Percentiles rank a stretch among this genome's conserved stretches.
phyloP scores from a whole-genome alignment of 495 filamentous ascomycete species.

The Tuber indicum region DNA sequence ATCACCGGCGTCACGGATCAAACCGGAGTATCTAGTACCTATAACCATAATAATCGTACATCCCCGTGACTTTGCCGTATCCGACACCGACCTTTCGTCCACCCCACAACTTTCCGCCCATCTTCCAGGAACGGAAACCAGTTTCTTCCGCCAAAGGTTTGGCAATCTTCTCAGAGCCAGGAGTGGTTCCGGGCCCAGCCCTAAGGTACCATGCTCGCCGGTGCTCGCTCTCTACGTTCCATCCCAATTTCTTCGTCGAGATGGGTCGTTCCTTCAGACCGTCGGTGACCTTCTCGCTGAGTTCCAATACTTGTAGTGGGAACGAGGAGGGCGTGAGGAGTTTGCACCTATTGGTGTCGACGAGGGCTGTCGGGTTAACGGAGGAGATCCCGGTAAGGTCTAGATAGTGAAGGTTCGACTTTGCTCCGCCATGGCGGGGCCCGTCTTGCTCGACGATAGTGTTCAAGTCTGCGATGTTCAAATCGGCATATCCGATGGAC shows the following conservation, averaged over 20 bases:
- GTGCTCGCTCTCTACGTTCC: constrained; percentile 61
- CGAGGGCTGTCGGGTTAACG: constrained; percentile 56
- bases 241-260: constrained; percentile 53
- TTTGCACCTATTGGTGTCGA: constrained; percentile 50
- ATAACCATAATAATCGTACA: constrained; percentile 86
- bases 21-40: constrained; percentile 26
- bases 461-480: constrained; percentile 61
- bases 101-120: constrained; percentile 83
- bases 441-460: constrained; percentile 47
- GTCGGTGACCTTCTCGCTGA: constrained; percentile 63
- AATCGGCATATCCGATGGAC: constrained; percentile 60
- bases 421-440: constrained; percentile 48
- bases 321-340: constrained; percentile 57
- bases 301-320: constrained; percentile 73
- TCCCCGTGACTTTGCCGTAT: constrained; percentile 67
- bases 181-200: constrained; percentile 43
- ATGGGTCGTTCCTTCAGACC: constrained; percentile 52
- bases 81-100: constrained; percentile 81
- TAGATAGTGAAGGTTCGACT: constrained; percentile 65
- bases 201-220: constrained; percentile 63
- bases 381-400: constrained; percentile 59
- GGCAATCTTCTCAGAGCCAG: constrained; percentile 45
- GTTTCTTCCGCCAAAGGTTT: constrained; percentile 42
- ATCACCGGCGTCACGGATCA: neutral
- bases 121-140: constrained; percentile 69